Conservation (phyloP, 2,329 filamentous ascomycete species). For the Ustulina deusta region DNA sequence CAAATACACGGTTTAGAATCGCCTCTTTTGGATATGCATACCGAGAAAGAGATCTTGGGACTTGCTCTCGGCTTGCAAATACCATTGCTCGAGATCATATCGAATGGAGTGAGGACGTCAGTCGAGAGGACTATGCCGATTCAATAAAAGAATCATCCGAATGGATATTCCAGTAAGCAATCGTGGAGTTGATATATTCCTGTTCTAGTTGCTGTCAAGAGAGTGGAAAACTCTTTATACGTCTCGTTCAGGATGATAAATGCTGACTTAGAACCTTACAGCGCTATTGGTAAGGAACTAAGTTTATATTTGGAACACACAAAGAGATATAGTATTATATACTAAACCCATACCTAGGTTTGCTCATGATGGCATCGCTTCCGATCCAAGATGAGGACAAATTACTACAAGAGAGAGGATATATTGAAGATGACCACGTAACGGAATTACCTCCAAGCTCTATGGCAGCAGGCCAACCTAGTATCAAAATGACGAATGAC, state of each 20-base stretch:
- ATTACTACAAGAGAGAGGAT: background rate
- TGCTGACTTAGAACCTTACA: background rate
- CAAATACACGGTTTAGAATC: background rate
- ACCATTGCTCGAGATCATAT: background rate
- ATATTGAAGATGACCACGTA: background rate
- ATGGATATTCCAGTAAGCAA: conserved; percentile 1
- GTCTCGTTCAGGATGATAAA: background rate
- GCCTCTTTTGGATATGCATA: background rate
- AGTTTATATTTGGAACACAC: background rate
- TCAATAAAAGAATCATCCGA: background rate
- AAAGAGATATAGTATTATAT: background rate
- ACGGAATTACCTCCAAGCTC: background rate
- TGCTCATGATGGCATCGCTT: conserved; percentile 27
- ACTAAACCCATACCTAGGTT: conserved; percentile 1
- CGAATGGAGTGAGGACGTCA: background rate
- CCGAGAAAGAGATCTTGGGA: background rate
- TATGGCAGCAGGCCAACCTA: background rate
- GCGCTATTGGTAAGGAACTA: conserved; percentile 15
- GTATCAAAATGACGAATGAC: background rate
- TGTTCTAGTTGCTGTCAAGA: background rate
- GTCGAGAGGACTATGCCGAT: background rate
- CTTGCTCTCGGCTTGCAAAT: background rate
- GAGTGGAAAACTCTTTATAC: background rate
- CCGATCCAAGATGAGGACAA: background rate
- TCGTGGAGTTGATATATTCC: background rate